These are phyloP conservation scores for Botrytis fragariae DNA, from an alignment of 2,329 filamentous ascomycete genomes.

Conservation along the genomic window DNA sequence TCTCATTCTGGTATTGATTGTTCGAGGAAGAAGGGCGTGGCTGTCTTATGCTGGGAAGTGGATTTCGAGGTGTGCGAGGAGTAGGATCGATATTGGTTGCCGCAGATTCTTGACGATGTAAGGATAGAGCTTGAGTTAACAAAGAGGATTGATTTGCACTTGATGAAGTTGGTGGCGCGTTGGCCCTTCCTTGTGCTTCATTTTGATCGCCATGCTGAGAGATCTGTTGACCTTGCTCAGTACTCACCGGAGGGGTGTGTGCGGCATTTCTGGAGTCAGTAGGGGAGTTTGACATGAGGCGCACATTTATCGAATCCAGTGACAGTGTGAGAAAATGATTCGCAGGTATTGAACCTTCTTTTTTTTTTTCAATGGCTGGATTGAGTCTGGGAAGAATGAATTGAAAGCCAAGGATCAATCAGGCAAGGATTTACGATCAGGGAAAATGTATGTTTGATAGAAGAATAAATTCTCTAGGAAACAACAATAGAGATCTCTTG, in stretches of 20 bases:
- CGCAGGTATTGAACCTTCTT: conserved; percentile 30
- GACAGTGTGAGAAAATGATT: conserved; percentile 37
- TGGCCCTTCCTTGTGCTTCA: conserved; percentile 27
- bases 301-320: conserved; percentile 38
- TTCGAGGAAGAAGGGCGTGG: conserved; percentile 14
- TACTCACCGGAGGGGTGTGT: conserved; percentile 35
- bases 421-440: conserved; percentile 21
- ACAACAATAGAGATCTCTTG: conserved; percentile 11
- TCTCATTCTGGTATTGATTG: conserved; percentile 26
- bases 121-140: conserved; percentile 35
- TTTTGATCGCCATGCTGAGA: conserved; percentile 30
- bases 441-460: conserved; percentile 18
- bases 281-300: conserved; percentile 39
- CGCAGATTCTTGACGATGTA: conserved; percentile 17
- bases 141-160: conserved; percentile 32
- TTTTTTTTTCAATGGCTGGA: conserved; percentile 23
- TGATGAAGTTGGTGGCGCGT: conserved; percentile 22
- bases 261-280: conserved; percentile 39
- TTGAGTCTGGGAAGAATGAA: conserved; percentile 11
- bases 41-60: not conserved
- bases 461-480: conserved; percentile 15
- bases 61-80: conserved; percentile 12
- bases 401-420: conserved; percentile 20
- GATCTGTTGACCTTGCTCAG: conserved; percentile 29
- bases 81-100: not conserved